Evolutionary conservation across 2,329 filamentous ascomycete genomes (phyloP).

Genomic region (Curvularia sp.): DNA sequence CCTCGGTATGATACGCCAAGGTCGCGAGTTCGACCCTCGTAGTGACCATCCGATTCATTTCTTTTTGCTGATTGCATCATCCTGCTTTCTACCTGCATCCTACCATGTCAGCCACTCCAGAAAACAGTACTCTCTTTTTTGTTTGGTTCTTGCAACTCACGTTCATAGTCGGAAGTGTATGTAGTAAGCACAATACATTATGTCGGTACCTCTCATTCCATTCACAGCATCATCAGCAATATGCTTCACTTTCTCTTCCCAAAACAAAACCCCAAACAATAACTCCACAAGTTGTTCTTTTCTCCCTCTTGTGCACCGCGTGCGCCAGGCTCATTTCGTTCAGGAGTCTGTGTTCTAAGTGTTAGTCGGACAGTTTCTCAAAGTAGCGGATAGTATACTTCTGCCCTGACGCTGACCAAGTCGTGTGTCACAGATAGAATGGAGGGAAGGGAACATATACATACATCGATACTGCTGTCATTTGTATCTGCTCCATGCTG

Average conservation of each 20-base stretch:
- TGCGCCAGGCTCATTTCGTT: not conserved
- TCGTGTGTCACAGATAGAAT: not conserved
- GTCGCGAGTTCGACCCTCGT: conserved; percentile 18
- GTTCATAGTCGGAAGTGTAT: not conserved
- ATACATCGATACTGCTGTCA: not conserved
- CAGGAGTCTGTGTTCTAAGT: not conserved
- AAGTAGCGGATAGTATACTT: not conserved
- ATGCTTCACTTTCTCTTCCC: not conserved
- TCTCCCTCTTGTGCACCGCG: not conserved
- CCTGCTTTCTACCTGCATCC: not conserved
- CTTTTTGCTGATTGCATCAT: not conserved
- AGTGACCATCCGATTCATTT: conserved; percentile 9
- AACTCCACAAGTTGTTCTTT: not conserved
- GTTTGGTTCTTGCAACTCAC: not conserved
- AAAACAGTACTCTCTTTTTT: not conserved
- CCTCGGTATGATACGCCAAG: conserved; percentile 9
- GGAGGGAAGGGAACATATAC: not conserved
- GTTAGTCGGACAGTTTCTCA: not conserved
- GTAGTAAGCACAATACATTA: not conserved
- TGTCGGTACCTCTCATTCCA: not conserved
- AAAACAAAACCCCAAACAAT: not conserved
- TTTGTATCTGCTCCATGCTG: not conserved
- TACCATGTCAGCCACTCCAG: not conserved
- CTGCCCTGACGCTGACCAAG: no score
- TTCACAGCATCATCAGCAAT: not conserved